Evolutionary conservation across 495 filamentous ascomycete genomes (phyloP), one percentile per base, ranked within the genome.

Genomic region (Aspergillus taichungensis): DNA sequence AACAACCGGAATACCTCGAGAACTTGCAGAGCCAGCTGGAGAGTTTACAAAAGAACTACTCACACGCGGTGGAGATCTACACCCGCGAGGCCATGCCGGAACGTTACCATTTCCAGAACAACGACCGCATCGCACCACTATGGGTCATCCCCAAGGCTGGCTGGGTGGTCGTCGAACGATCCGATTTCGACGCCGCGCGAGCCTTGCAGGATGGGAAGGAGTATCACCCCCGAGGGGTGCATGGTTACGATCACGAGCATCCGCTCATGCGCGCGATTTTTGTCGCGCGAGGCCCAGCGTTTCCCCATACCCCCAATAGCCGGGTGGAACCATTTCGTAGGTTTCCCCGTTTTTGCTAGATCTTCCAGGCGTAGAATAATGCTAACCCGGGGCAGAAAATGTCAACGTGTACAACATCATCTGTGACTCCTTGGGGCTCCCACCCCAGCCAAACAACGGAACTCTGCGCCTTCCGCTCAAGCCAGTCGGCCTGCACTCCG

Each of bases 241-340:
- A 96, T 51, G 90, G 90, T 0, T 96, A 94, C 55, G 90, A 96
- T 59, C 84, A 90, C 49, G 76, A 88, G 48, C 80, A 95, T 53
- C 86, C 88, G 3, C 69, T 95, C 44, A 96, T 96, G 90, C 73
- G 90, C 24, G 88, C 90, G 0, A 87, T 96, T 29, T 96, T 96
- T 54, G 72, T 95, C 30, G 90, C 89, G 4, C 70, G 87, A 3
- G 90, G 90, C 0, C 90, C 90, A 14, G 84, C 88, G 0, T 96
- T 96, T 58, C 85, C 85, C 0, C 88, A 95, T 59, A 59, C 73
- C 40, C 82, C 86, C 2, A 87, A 89, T 53, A 92, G 87, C 62
- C 77, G 79, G 45, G 55, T 95, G 10, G 82, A 87, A 11, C 61
- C 66, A n/a, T 96, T 96, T 62, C 88, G 87, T 92, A 73, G 77